phyloP scores from a whole-genome alignment of 2,329 filamentous ascomycete genomes.

The Tolypocladium endophyticum region DNA sequence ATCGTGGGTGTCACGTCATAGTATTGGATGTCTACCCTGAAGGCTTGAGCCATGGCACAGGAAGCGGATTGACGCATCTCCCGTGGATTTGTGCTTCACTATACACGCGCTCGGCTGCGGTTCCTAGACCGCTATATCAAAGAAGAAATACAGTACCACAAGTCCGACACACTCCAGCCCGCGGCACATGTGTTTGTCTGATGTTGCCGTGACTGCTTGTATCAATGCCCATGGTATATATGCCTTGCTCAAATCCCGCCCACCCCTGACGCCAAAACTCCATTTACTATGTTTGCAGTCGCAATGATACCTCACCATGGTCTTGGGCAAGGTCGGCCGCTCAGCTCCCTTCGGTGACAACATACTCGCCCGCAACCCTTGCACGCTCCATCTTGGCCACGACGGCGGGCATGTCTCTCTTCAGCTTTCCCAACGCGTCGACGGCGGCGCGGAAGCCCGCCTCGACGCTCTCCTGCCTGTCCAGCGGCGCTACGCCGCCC shows the following conservation, averaged over 20 bases:
- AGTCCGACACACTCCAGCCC: background rate
- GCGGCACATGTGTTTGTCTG: background rate
- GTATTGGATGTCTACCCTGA: too few species aligned
- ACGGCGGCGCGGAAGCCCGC: slow-evolving; percentile 35
- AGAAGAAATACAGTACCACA: background rate
- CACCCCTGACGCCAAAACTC: background rate
- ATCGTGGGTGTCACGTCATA: background rate
- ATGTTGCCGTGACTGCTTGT: background rate
- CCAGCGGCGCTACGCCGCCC: slow-evolving; percentile 19
- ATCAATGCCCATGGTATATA: background rate
- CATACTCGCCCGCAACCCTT: slow-evolving; percentile 47
- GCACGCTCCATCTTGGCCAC: slow-evolving; percentile 58
- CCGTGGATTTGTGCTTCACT: background rate
- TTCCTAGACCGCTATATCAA: background rate
- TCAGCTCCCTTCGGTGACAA: slow-evolving; percentile 25
- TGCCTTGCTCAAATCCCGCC: background rate
- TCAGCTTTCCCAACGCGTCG: slow-evolving; percentile 38
- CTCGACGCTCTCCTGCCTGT: slow-evolving; percentile 35
- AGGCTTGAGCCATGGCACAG: background rate
- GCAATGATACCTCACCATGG: background rate
- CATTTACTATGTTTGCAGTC: background rate
- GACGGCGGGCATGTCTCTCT: slow-evolving; percentile 49
- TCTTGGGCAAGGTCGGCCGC: background rate
- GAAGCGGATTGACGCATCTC: background rate
- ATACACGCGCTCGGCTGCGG: background rate